Evolutionary conservation across 192 early-diverging fungal species (phyloP), one percentile per base, ranked within the genome.

Genomic region (Spizellomyces sp.): DNA sequence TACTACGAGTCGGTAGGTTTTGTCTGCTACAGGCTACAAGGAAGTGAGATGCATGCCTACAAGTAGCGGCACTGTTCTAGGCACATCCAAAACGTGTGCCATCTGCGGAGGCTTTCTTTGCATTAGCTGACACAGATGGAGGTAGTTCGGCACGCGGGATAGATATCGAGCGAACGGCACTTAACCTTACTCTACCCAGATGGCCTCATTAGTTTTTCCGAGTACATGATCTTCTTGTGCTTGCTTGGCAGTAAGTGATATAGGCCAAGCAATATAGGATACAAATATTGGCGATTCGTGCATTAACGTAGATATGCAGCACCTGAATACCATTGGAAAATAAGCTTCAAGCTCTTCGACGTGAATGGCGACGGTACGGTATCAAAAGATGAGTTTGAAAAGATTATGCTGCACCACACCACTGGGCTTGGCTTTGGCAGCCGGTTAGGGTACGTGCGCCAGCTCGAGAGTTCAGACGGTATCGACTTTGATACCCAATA

Each of bases 221-320:
- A 80, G 69, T 80, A 80, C 62, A 61, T 80, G 59, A 58, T 80
- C 36, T 80, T 80, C 47, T n/a, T 78, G 62, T 69, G 77, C 45
- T 48, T 80, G 6, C 67, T 80, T 6, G 76, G 66, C 50, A 80
- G 43, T 19, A 58, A 7, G 27, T 58, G 1, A 5, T n/a, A n/a
- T n/a, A n/a, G 61, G 4, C 9, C 61, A 15, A 12, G 0, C 67
- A n/a, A 14, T 54, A 54, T n/a, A 17, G 52, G 3, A 17, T n/a
- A 17, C 2, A n/a, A 17, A 3, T 0, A 54, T 17, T 54, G 19
- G 36, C 4, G 59, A 12, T 52, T 52, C 50, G 50, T 54, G 14
- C 19, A 2, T 1, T 62, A 41, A 15, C 45, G 41, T 61, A 27
- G n/a, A n/a, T n/a, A n/a, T 64, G 10, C 22, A 64, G 63, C 75